A percentile compares a stretch with the other conserved stretches of the same genome.
These are phyloP conservation scores for Rhizopus stolonifer DNA, from an alignment of 371 early-diverging fungal genomes.

Conservation along the genomic window DNA sequence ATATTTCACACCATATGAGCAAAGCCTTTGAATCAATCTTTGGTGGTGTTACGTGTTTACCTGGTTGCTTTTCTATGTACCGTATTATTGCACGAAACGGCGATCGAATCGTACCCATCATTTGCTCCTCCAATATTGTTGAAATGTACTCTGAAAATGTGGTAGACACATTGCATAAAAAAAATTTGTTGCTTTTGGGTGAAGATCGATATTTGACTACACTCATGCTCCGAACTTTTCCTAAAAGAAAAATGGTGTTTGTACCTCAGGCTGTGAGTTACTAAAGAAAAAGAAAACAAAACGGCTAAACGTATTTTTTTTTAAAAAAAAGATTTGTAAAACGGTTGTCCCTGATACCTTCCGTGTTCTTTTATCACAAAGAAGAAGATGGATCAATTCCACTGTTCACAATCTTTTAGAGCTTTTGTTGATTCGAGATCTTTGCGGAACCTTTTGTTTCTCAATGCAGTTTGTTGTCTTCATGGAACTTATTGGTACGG, in stretches of 20 bases:
- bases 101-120: constrained; percentile 71
- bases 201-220: constrained; percentile 97
- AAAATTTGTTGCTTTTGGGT: constrained; percentile 91
- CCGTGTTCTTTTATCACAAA: constrained; percentile 79
- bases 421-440: constrained; percentile 73
- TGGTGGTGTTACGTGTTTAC: constrained; percentile 96
- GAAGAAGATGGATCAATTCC: constrained; percentile 92
- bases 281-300: too few species aligned
- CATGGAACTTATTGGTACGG: constrained; percentile 86
- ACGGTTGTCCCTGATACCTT: constrained; percentile 87
- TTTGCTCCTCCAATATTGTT: constrained; percentile 87
- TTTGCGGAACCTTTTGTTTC: constrained; percentile 90
- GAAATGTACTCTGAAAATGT: constrained; percentile 88
- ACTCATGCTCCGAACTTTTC: constrained; percentile 91
- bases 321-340: constrained; percentile 65
- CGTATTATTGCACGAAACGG: constrained; percentile 86
- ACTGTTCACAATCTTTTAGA: constrained; percentile 91
- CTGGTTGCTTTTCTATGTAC: constrained; percentile 96
- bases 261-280: constrained; percentile 76
- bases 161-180: constrained; percentile 93
- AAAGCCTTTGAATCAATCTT: constrained; percentile 97
- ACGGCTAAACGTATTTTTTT: too few species aligned
- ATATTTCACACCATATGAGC: constrained; percentile 89
- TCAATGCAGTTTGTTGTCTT: constrained; percentile 90
- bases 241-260: constrained; percentile 89